Evolutionary conservation across 2,329 filamentous ascomycete genomes (phyloP), one percentile per base, ranked within the genome.

Genomic region (Cladophialophora yegresii): DNA sequence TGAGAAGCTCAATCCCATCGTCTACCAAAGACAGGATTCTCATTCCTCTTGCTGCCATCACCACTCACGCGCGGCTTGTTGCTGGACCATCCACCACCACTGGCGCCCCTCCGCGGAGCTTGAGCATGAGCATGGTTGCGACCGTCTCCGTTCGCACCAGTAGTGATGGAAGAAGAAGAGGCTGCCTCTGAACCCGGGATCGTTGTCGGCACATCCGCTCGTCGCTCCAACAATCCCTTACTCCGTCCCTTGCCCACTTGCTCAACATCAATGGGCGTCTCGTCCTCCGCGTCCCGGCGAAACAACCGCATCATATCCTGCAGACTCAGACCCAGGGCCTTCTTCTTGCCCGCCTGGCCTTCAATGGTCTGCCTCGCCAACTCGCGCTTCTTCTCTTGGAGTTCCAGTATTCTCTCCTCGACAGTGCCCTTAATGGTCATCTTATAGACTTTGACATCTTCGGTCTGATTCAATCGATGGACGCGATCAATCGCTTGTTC

Each of bases 401-500:
- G 84, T 66, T 90, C 91, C n/a, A 98, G 81, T 72, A 99, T 99
- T 63, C 93, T 87, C 77, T 93, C 92, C 81, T 99, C 95, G 62
- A 99, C 93, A 0, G 90, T 93, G 70, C 89, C 84, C 69, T 86
- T 85, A 66, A 99, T 88, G 2, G 92, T 96, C 72, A 99, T 86
- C 73, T 95, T 96, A 82, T 96, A 99, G 68, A 99, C 92, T 62
- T 93, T 87, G 36, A 99, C 95, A 74, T 98, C 93, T 47, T 93
- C 84, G 1, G 92, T 97, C 78, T 99, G 95, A 47, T 96, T 98
- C 59, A 99, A 88, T n/a, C 95, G 92, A 75, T 99, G 95, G 28
- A 99, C 95, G 61, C 95, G 92, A 77, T 99, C 95, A 71, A 99
- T 99, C 55, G 95, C 95, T 82, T 99, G 95, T 76, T 99, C 95